Conservation (phyloP, 176 grass and related monocot species). For the Olyra latifolia region DNA sequence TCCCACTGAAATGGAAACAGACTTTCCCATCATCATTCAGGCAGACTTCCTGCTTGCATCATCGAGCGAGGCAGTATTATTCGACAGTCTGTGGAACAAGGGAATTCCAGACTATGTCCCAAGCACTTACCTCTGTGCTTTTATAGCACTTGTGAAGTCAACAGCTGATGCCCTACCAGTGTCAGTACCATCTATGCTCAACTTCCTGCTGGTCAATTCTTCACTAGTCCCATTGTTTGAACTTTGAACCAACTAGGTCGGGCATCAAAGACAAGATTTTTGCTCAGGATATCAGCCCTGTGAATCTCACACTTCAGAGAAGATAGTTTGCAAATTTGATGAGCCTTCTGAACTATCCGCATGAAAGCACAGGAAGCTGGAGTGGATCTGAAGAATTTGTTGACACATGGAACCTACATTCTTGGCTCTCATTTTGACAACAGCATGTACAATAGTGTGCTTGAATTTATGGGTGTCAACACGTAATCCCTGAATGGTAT, state of each 20-base stretch:
- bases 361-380: slow-evolving; percentile 27
- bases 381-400: slow-evolving; percentile 48
- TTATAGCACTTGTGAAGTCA: slow-evolving; percentile 53
- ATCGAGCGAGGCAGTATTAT: slow-evolving; percentile 60
- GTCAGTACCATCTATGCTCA: slow-evolving; percentile 43
- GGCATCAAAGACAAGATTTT: slow-evolving; percentile 64
- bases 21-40: slow-evolving; percentile 77
- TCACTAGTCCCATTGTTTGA: slow-evolving; percentile 51
- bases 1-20: slow-evolving; percentile 72
- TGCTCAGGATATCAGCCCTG: slow-evolving; percentile 54
- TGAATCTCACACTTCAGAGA: slow-evolving; percentile 45
- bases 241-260: slow-evolving; percentile 39
- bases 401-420: slow-evolving; percentile 57
- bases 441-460: slow-evolving; percentile 27
- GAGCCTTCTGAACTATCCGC: slow-evolving; percentile 59
- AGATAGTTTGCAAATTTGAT: slow-evolving; percentile 62
- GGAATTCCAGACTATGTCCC: slow-evolving; percentile 72
- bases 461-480: slow-evolving; percentile 53
- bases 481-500: slow-evolving; percentile 54
- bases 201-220: slow-evolving; percentile 45
- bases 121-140: slow-evolving; percentile 59
- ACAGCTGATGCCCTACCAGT: slow-evolving; percentile 33
- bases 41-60: slow-evolving; percentile 75
- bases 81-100: slow-evolving; percentile 71
- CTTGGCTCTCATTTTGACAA: slow-evolving; percentile 60